These are phyloP conservation scores for Carex scoparia DNA, from an alignment of 176 grass and related monocot genomes.

Conservation along the genomic window DNA sequence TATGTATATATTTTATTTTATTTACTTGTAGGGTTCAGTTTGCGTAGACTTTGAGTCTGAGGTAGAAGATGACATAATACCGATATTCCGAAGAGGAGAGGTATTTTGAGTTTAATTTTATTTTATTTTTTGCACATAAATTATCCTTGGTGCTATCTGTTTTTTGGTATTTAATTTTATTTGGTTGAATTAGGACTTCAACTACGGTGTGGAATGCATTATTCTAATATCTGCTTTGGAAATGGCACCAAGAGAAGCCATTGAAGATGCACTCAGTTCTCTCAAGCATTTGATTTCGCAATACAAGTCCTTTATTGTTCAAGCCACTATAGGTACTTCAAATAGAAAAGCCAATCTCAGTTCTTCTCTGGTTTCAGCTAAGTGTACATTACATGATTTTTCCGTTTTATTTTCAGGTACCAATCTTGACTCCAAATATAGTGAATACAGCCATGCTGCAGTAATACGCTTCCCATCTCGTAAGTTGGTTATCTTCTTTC, in stretches of 20 bases:
- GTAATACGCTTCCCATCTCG: constrained; percentile 83
- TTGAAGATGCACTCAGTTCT: constrained; percentile 57
- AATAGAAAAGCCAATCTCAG: neutral
- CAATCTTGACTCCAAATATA: constrained; percentile 42
- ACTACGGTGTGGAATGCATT: constrained; percentile 78
- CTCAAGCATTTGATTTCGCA: constrained; percentile 47
- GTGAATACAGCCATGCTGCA: constrained; percentile 62
- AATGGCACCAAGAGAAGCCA: constrained; percentile 38
- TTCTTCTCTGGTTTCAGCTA: constrained; percentile 28
- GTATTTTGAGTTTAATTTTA: constrained; percentile 35
- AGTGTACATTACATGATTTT: constrained; percentile 1
- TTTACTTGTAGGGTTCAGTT: constrained; percentile 59
- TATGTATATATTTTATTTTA: neutral
- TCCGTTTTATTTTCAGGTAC: constrained; percentile 35
- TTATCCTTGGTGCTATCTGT: neutral
- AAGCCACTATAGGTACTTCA: constrained; percentile 69
- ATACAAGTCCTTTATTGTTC: constrained; percentile 61
- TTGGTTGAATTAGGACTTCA: constrained; percentile 67
- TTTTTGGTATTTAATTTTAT: constrained; percentile 6
- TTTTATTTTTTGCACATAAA: neutral
- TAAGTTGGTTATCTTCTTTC: constrained; percentile 35
- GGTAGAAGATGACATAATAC: constrained; percentile 91
- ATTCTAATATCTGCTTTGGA: constrained; percentile 65
- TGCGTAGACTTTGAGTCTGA: constrained; percentile 83
- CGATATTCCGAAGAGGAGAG: constrained; percentile 82